Base-by-base conservation (phyloP, 176 grass and related monocot species). In the Themeda triandra region DNA sequence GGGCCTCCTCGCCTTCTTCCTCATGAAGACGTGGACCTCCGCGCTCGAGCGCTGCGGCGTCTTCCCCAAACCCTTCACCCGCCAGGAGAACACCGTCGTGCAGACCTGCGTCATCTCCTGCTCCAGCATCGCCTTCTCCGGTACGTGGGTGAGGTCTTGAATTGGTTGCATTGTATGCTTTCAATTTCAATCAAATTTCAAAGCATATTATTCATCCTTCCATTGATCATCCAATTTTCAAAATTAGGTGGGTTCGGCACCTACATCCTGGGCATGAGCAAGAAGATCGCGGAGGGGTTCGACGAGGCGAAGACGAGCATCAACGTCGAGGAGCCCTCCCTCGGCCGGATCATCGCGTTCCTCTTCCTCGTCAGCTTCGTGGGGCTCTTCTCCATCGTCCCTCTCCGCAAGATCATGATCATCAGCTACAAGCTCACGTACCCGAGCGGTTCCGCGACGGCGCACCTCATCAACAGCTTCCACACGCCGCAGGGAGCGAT, bases 71-170 rank as follows among this genome's bases (percentile, higher is more conserved):
- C 94, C 94, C 1, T 97, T 97, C 85, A 94, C 94, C 2, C 85
- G 94, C 0, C 94, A 97, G 87, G 94, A 97, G 88, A 96, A 96
- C 78, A 96, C 94, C 0, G 87, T 93, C 10, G 92, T 96, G n/a
- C 94, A 93, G 80, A 96, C 94, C 4, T 93, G 91, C 85, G 93
- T 96, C 73, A 92, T 96, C 67, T 92, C 94, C 72, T 92, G 89
- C 89, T 94, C 89, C 59, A 80, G 87, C 73, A 89, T 94, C 78
- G 89, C 92, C 1, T 94, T 91, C 76, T 72, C 41, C 8, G 90
- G 92, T n/a, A n/a, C n/a, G n/a, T n/a, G n/a, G n/a, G n/a, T 10
- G 45, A 3, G 45, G 45, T 51, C n/a, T n/a, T 19, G 48, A 13
- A 17, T 51, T 48, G 46, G 2, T 13, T 45, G 42, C n/a, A 14